phyloP scores from a whole-genome alignment of 2,329 filamentous ascomycete species.

The Claviceps citrina region DNA sequence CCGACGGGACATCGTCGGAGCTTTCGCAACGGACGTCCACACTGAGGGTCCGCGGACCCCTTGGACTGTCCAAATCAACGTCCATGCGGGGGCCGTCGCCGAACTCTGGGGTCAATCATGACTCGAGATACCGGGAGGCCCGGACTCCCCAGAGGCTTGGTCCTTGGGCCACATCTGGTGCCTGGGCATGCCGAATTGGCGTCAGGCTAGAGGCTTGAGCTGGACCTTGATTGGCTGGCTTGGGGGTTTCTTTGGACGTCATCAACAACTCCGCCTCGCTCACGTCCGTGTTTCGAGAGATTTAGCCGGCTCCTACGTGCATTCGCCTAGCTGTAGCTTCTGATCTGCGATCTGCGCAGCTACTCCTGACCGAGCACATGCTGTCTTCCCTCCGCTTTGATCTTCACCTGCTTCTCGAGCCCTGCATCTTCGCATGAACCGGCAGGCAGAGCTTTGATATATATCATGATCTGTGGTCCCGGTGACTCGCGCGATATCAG shows the following conservation, averaged over 20 bases:
- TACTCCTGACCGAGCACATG: too few species aligned
- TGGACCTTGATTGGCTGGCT: not conserved
- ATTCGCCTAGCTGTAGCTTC: too few species aligned
- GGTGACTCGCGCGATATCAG: too few species aligned
- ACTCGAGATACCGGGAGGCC: not conserved
- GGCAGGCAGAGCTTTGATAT: too few species aligned
- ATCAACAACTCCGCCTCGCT: not conserved
- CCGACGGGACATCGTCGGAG: too few species aligned
- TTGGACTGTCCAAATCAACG: not conserved
- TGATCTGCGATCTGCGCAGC: too few species aligned
- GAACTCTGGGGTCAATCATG: not conserved
- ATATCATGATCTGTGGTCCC: too few species aligned
- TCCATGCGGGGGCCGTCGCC: not conserved
- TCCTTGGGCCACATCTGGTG: not conserved
- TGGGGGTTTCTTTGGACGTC: not conserved
- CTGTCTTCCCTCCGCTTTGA: not conserved
- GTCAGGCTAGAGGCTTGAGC: not conserved
- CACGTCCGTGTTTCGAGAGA: not conserved
- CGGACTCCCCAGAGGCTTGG: too few species aligned
- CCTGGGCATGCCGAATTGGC: not conserved
- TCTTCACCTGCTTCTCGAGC: too few species aligned
- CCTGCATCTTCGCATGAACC: too few species aligned
- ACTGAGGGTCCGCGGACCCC: too few species aligned
- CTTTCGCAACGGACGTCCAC: too few species aligned
- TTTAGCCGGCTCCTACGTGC: not conserved